phyloP scores from a whole-genome alignment of 495 filamentous ascomycete species.

The Talaromyces borbonicus region DNA sequence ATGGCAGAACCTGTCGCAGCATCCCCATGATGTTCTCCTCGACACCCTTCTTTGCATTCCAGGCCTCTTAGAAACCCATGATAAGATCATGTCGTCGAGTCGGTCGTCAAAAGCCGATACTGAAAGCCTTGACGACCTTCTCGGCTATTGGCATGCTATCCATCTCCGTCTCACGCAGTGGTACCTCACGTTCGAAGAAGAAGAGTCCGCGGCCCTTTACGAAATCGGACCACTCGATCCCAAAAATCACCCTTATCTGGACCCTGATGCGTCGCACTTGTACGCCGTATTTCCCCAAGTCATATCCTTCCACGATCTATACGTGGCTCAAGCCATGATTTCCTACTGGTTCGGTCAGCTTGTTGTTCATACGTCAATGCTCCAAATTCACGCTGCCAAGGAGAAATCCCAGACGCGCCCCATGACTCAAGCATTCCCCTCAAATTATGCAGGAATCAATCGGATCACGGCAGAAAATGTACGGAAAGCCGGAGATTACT shows the following conservation, averaged over 20 bases:
- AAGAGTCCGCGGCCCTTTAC: conserved; percentile 1
- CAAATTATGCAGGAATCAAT: neutral
- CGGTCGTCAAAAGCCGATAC: neutral
- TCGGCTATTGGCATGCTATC: conserved; percentile 3
- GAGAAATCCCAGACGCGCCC: neutral
- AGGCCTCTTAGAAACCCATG: neutral
- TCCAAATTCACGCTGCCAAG: neutral
- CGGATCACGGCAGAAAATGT: neutral
- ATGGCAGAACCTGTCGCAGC: conserved; percentile 4
- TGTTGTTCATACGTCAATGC: conserved; percentile 2
- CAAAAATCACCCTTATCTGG: conserved; percentile 3
- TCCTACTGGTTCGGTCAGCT: conserved; percentile 7
- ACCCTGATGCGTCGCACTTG: neutral
- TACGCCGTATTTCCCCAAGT: conserved; percentile 6
- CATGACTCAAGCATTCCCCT: neutral
- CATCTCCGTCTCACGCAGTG: neutral
- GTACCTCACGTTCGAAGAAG: neutral
- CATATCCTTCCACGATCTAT: conserved; percentile 4
- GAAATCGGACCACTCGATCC: neutral
- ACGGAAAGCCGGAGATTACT: conserved; percentile 3
- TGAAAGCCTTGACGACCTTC: neutral
- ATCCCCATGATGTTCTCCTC: conserved; percentile 5
- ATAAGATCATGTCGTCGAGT: neutral
- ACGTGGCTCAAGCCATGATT: conserved; percentile 6
- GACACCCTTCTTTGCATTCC: conserved; percentile 2